Base-by-base conservation (phyloP, 2,329 filamentous ascomycete species). In the Penicillium palitans region DNA sequence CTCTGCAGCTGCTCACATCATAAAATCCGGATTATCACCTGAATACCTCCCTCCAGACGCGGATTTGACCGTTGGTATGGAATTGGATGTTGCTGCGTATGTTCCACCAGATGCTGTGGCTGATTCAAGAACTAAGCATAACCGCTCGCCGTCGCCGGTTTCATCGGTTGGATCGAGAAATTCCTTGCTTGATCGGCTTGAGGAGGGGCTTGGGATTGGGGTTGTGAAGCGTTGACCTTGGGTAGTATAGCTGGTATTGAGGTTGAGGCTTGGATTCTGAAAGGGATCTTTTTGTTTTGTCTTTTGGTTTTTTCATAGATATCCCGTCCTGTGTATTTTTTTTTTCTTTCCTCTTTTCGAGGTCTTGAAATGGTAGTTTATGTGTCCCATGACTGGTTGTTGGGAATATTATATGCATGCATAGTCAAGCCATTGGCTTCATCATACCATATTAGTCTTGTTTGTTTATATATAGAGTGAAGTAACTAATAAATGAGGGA, bases 121-220 rank as follows among this genome's bases (percentile, higher is more conserved):
- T 13, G 13, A 1, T 3, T 21, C 50, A 4, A 4, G 27, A 12
- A 5, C 37, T 15, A 45, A 45, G 4, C 25, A 29, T 6, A 6
- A 13, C 8, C 52, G 61, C 6, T 58, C 61, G 0, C 33, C 55
- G 4, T 67, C 65, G 0, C 56, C 64, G 0, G 58, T 35, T 24
- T 51, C 55, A 0, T 65, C 61, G 10, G 33, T 40, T 39, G 54
- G 8, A 1, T 67, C 65, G 4, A 15, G 27, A 3, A 66, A 66
- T 40, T 64, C 57, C 5, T 17, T 67, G 12, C 52, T 67, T 4
- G 66, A 67, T 50, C 57, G 61, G 8, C 53, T 67, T 27, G 66
- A 67, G 25, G 63, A 64, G 17, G 64, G 64, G 1, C 61, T 67
- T 44, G 65, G 65, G 24, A 27, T 67, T 27, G 62, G 65, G n/a